These are phyloP conservation scores for Trichoderma sp. DNA, from an alignment of 2,329 filamentous ascomycete species.

Conservation along the genomic window DNA sequence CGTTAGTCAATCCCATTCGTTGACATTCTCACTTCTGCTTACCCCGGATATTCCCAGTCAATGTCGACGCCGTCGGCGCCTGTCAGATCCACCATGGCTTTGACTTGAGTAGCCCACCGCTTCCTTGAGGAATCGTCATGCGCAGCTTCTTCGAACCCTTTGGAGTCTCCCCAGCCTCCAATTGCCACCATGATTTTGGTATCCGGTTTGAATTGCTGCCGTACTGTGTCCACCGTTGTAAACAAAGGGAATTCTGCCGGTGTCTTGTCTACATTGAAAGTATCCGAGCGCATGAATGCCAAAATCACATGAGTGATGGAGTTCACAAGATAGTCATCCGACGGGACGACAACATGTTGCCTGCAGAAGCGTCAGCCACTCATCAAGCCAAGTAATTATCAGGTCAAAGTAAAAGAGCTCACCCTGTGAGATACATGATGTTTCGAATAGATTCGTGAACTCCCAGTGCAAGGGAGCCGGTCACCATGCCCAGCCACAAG, in stretches of 20 bases:
- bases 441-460: slow-evolving; percentile 29
- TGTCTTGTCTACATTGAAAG: slow-evolving; percentile 47
- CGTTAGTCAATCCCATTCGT: neutral
- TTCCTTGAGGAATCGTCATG: slow-evolving; percentile 50
- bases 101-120: slow-evolving; percentile 63
- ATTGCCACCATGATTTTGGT: slow-evolving; percentile 69
- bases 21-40: slow-evolving; percentile 1
- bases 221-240: slow-evolving; percentile 47
- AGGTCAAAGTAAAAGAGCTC: slow-evolving; percentile 18
- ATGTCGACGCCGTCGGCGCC: slow-evolving; percentile 65
- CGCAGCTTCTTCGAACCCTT: slow-evolving; percentile 60
- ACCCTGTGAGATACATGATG: slow-evolving; percentile 54
- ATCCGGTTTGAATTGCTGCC: slow-evolving; percentile 46
- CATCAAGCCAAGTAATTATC: neutral
- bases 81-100: slow-evolving; percentile 57
- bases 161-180: slow-evolving; percentile 71
- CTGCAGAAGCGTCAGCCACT: slow-evolving; percentile 30
- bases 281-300: slow-evolving; percentile 55
- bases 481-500: slow-evolving; percentile 15
- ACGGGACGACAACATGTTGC: slow-evolving; percentile 47
- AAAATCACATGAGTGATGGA: slow-evolving; percentile 57
- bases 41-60: slow-evolving; percentile 65
- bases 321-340: slow-evolving; percentile 34
- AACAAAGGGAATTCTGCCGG: slow-evolving; percentile 51
- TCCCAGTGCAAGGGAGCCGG: neutral